These are phyloP conservation scores for Penicillium paneum DNA, from an alignment of 2,329 filamentous ascomycete genomes.

Conservation along the genomic window DNA sequence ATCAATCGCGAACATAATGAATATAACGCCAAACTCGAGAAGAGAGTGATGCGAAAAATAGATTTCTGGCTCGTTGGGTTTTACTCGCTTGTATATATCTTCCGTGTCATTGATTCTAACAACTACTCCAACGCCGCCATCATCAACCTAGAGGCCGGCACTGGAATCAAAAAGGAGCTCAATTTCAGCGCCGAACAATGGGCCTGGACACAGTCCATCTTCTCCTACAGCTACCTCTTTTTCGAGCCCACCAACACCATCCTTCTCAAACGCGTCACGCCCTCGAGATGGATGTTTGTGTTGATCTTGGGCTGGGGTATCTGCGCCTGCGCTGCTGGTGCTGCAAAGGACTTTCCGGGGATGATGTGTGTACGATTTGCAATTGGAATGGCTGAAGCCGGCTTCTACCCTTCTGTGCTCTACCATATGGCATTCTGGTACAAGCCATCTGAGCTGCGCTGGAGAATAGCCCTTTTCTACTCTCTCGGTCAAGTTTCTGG, in stretches of 20 bases:
- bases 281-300: conserved; percentile 38
- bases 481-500: conserved; percentile 35
- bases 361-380: conserved; percentile 42
- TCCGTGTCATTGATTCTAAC: conserved; percentile 40
- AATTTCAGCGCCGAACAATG: conserved; percentile 33
- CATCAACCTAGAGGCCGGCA: conserved; percentile 42
- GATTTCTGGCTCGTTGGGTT: conserved; percentile 32
- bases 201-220: conserved; percentile 43
- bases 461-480: conserved; percentile 41
- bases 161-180: conserved; percentile 42
- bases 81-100: conserved; percentile 41
- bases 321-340: conserved; percentile 36
- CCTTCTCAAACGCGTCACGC: conserved; percentile 35
- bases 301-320: conserved; percentile 39
- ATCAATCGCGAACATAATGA: neutral
- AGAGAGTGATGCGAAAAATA: conserved; percentile 33
- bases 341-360: conserved; percentile 34
- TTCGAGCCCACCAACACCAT: conserved; percentile 43
- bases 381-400: conserved; percentile 38
- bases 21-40: conserved; percentile 24
- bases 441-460: conserved; percentile 35
- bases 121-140: conserved; percentile 45
- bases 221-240: conserved; percentile 41
- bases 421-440: conserved; percentile 45
- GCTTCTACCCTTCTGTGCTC: conserved; percentile 35